Evolutionary conservation across 148 eudicot species (phyloP).

Genomic region (Cornus florida): DNA sequence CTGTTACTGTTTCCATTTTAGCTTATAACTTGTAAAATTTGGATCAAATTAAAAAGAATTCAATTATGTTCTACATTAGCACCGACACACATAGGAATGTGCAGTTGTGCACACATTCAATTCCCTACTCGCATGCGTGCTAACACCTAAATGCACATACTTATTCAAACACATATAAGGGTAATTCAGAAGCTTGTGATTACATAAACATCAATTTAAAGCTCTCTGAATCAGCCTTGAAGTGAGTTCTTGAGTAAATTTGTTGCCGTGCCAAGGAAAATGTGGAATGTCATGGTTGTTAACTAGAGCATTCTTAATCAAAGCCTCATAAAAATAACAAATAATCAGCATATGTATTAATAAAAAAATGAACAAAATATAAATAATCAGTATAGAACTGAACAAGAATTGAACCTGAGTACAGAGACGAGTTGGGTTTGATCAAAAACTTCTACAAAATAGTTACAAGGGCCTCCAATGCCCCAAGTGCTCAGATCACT

Average conservation of each 20-base stretch:
- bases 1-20: no score
- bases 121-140: not conserved
- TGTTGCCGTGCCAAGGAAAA: not conserved
- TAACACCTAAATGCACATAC: not conserved
- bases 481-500: slow-evolving; percentile 13
- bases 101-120: no score
- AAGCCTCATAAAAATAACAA: not conserved
- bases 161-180: no score
- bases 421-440: slow-evolving; percentile 9
- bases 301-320: not conserved
- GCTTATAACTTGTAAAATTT: not conserved
- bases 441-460: slow-evolving; percentile 5
- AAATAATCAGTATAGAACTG: no score
- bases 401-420: not conserved
- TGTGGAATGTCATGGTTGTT: not conserved
- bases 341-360: not conserved
- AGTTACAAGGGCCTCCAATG: slow-evolving; percentile 15
- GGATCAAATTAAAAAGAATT: not conserved
- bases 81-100: not conserved
- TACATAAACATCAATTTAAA: not conserved
- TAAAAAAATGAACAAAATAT: no score
- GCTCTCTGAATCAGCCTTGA: no score
- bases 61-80: not conserved
- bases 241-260: not conserved
- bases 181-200: not conserved